A percentile compares a stretch with the other conserved stretches of the same genome.
phyloP scores from a whole-genome alignment of 257 asterid species.

The Sherardia arvensis region DNA sequence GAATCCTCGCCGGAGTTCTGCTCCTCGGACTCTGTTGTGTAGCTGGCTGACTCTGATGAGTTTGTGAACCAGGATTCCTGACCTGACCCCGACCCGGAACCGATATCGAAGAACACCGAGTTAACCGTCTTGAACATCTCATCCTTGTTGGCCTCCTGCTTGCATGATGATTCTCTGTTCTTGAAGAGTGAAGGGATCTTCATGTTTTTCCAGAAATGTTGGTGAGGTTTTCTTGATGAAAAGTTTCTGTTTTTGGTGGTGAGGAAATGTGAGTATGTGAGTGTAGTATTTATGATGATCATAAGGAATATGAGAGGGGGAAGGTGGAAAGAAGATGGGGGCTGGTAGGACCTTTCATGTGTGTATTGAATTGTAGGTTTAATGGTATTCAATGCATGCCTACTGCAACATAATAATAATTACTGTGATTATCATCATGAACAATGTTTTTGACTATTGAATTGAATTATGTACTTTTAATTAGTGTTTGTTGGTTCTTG shows the following conservation, averaged over 20 bases:
- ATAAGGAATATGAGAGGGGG: slow-evolving; percentile 18
- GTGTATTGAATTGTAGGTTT: slow-evolving; percentile 28
- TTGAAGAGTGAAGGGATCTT: slow-evolving; percentile 33
- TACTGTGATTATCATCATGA: not conserved
- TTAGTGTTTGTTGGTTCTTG: not conserved
- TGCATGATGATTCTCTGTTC: slow-evolving; percentile 24
- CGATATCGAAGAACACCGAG: slow-evolving; percentile 50
- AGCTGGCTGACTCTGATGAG: slow-evolving; percentile 43
- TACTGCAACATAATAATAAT: slow-evolving; percentile 9
- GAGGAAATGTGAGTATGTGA: slow-evolving; percentile 10
- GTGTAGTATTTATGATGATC: slow-evolving; percentile 37
- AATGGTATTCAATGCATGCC: slow-evolving; percentile 26
- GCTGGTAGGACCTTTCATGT: slow-evolving; percentile 40
- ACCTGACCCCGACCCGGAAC: slow-evolving; percentile 22
- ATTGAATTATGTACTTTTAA: not conserved
- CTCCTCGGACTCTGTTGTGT: slow-evolving; percentile 31
- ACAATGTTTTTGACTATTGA: not conserved
- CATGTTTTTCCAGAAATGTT: slow-evolving; percentile 13
- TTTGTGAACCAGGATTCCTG: slow-evolving; percentile 64
- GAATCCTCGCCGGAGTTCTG: slow-evolving; percentile 12
- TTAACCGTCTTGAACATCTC: slow-evolving; percentile 51
- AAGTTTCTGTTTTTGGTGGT: not conserved
- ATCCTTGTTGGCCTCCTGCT: slow-evolving; percentile 19
- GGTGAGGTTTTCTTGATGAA: slow-evolving; percentile 9
- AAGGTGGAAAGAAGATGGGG: slow-evolving; percentile 15